Evolutionary conservation across 2,329 filamentous ascomycete species (phyloP), one percentile per base, ranked within the genome.

Genomic region (Colletotrichum acutatum): DNA sequence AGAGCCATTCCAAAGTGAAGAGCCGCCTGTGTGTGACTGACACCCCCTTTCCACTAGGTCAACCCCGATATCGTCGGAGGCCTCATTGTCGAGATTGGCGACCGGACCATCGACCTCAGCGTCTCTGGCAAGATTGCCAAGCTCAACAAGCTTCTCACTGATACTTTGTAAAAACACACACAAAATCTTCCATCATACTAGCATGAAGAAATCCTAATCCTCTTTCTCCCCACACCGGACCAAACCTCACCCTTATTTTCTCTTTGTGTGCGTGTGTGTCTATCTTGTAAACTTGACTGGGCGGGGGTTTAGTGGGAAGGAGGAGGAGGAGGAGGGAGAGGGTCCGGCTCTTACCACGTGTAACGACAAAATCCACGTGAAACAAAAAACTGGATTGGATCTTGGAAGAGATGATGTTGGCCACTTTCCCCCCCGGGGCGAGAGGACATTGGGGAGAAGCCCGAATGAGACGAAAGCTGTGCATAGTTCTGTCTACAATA

Each of bases 61-160:
- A 97, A 98, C 91, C 90, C 96, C 75, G 96, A 98, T 72, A 96
- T 99, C 82, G 86, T 97, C 77, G 97, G 97, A 78, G 97, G 97
- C 75, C 92, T 99, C 78, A 86, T 99, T 77, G 96, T 99, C 82
- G 96, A 98, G 88, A 93, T 98, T 78, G 96, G 95, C 81, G 96
- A 98, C 90, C 94, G 96, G 83, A 98, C 96, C 84, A 98, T 99
- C 83, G 97, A 99, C 87, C 93, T 98, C 79, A 97, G 93, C 86
- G 95, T 99, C 81, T 96, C 96, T 62, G 89, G 94, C 84, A 97
- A 96, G 90, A 93, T 99, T 86, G 90, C 94, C 84, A 97, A 95
- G 92, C 94, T 99, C 91, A 99, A 99, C 94, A 99, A 98, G 93
- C 92, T 98, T 84, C 93, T 99, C 83, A 95, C 90, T 79, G 97